Conservation (phyloP, 495 filamentous ascomycete species). For the Aspergillus kassunensis region DNA sequence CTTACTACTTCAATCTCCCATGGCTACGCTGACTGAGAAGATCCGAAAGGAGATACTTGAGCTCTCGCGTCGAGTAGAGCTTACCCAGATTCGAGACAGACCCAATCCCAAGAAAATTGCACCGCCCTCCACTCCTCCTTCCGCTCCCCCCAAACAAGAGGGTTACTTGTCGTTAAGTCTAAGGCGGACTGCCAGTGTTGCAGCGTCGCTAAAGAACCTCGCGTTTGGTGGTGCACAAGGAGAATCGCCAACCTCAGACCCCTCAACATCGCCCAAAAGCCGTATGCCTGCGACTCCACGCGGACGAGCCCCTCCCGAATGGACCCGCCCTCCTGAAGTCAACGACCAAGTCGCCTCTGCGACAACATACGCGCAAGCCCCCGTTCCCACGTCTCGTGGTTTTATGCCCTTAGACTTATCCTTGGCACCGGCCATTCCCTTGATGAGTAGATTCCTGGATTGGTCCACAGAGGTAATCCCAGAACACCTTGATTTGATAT, state of each 20-base stretch:
- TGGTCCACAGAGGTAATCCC: constrained; percentile 81
- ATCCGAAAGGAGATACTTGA: constrained; percentile 75
- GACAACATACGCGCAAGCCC: constrained; percentile 69
- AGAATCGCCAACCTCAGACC: constrained; percentile 28
- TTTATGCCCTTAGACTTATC: constrained; percentile 60
- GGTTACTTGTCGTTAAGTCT: constrained; percentile 63
- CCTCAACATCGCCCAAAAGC: constrained; percentile 32
- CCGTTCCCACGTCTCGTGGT: constrained; percentile 67
- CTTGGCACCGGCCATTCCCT: constrained; percentile 58
- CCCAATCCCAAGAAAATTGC: constrained; percentile 38
- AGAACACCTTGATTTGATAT: constrained; percentile 18
- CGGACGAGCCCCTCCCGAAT: constrained; percentile 63
- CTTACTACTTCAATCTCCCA: constrained; percentile 68
- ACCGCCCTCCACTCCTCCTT: constrained; percentile 51
- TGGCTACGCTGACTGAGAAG: constrained; percentile 63
- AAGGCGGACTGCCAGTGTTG: constrained; percentile 66
- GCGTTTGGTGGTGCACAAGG: constrained; percentile 48
- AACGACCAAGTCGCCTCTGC: constrained; percentile 65
- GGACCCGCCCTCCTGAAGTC: constrained; percentile 73
- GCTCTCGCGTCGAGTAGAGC: constrained; percentile 49
- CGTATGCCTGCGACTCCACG: constrained; percentile 48
- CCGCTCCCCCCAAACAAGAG: constrained; percentile 51
- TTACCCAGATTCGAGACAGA: constrained; percentile 38
- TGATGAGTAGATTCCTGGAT: constrained; percentile 80
- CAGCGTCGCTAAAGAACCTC: constrained; percentile 65